Conservation (phyloP, 1,284 basidiomycete species). For the Rhodotorula sp. region DNA sequence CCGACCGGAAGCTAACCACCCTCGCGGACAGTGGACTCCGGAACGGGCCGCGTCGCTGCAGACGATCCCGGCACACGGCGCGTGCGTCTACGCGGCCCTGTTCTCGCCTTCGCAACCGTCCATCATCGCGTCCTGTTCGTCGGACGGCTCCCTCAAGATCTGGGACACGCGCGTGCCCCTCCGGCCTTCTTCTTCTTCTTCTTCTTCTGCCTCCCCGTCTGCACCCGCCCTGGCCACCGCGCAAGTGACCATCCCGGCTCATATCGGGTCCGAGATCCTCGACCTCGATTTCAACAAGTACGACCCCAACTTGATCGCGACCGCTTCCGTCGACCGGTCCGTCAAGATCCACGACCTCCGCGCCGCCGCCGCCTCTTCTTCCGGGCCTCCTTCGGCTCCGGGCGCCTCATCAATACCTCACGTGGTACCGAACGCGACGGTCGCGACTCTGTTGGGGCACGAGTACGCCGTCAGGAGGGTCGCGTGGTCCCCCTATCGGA, state of each 20-base stretch:
- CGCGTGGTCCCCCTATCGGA: constrained; percentile 52
- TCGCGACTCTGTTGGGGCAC: constrained; percentile 51
- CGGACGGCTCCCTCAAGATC: constrained; percentile 75
- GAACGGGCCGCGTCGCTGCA: constrained; percentile 71
- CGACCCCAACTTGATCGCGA: constrained; percentile 71
- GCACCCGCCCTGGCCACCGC: constrained; percentile 31
- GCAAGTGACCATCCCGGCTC: constrained; percentile 38
- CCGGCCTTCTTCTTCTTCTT: constrained; percentile 21
- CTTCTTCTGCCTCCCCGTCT: neutral
- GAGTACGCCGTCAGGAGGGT: constrained; percentile 55
- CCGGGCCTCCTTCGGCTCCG: neutral
- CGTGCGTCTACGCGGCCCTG: constrained; percentile 81
- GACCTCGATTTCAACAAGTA: constrained; percentile 93
- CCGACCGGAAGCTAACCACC: neutral
- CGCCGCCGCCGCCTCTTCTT: constrained; percentile 61
- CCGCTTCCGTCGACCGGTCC: constrained; percentile 73
- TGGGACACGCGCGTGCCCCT: constrained; percentile 68
- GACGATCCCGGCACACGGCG: constrained; percentile 75
- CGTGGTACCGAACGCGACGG: constrained; percentile 34
- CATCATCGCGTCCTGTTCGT: constrained; percentile 74
- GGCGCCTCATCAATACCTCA: neutral
- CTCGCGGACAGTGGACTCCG: constrained; percentile 70
- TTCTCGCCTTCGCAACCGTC: constrained; percentile 89
- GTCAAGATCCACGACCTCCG: constrained; percentile 83
- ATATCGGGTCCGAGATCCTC: constrained; percentile 53